phyloP scores from a whole-genome alignment of 2,329 filamentous ascomycete genomes.

The Sclerotinia subarctica region DNA sequence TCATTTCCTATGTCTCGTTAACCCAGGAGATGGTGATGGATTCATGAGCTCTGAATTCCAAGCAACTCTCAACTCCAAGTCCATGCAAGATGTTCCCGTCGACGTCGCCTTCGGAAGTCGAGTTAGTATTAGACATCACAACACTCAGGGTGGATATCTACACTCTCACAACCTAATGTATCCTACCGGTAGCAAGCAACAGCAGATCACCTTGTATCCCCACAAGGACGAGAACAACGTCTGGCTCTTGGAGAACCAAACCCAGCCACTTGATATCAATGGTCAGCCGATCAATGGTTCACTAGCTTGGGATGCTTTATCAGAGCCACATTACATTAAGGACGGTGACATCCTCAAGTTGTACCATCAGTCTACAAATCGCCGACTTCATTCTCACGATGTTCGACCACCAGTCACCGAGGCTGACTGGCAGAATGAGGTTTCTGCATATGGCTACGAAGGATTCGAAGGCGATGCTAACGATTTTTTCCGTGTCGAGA shows the following conservation, averaged over 20 bases:
- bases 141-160: constrained; percentile 95
- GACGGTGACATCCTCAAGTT: constrained; percentile 79
- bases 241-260: constrained; percentile 93
- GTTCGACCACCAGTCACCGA: constrained; percentile 83
- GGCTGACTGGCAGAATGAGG: constrained; percentile 91
- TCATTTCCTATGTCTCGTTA: constrained; percentile 88
- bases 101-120: constrained; percentile 88
- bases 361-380: constrained; percentile 79
- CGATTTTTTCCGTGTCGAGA: constrained; percentile 91
- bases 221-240: constrained; percentile 99
- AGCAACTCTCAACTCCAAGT: constrained; percentile 92
- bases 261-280: constrained; percentile 75
- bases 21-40: constrained; percentile 94
- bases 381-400: constrained; percentile 93
- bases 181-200: constrained; percentile 93
- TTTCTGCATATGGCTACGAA: constrained; percentile 95
- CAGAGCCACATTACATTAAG: constrained; percentile 64
- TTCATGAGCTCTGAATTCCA: constrained; percentile 99
- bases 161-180: constrained; percentile 99
- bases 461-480: constrained; percentile 97
- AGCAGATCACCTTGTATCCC: constrained; percentile 96
- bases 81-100: constrained; percentile 90
- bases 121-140: constrained; percentile 84
- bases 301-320: constrained; percentile 74
- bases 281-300: constrained; percentile 78